These are phyloP conservation scores for Kuraishia ogatae DNA, from an alignment of 805 yeast genomes.

Conservation along the genomic window DNA sequence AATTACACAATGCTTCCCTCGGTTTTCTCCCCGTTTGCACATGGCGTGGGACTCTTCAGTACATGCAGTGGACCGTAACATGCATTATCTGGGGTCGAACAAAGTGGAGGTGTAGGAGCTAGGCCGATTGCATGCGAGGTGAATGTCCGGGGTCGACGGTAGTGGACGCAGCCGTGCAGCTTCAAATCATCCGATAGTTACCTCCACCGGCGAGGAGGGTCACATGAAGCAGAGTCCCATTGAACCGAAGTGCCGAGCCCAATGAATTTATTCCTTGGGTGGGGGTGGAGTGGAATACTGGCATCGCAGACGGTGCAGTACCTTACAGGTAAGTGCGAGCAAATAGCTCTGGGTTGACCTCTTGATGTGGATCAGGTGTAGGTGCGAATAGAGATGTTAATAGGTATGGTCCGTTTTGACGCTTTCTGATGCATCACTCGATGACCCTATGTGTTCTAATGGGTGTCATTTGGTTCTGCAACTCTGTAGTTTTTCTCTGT, in stretches of 20 bases:
- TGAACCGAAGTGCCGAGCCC: background rate
- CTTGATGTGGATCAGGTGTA: no score
- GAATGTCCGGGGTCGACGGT: background rate
- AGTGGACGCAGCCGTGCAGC: background rate
- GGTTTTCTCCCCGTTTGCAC: background rate
- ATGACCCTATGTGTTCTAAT: no score
- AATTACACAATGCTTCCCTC: no score
- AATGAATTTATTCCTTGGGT: background rate
- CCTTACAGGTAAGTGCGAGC: background rate
- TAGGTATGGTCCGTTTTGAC: no score
- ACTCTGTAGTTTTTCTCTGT: no score
- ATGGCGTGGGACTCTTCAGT: background rate
- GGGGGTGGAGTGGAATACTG: background rate
- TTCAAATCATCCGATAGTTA: background rate
- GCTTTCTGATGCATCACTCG: no score
- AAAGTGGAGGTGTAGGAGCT: background rate
- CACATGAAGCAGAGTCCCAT: background rate
- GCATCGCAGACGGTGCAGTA: background rate
- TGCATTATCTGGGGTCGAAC: background rate
- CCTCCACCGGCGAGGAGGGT: background rate
- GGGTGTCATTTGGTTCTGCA: no score
- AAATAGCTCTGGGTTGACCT: no score
- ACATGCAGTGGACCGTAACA: background rate
- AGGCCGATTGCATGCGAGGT: background rate
- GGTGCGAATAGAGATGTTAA: no score